Percentiles rank a stretch among this genome's conserved stretches.
Evolutionary conservation across 805 yeast genomes (phyloP).

Genomic region (Teunomyces stri): DNA sequence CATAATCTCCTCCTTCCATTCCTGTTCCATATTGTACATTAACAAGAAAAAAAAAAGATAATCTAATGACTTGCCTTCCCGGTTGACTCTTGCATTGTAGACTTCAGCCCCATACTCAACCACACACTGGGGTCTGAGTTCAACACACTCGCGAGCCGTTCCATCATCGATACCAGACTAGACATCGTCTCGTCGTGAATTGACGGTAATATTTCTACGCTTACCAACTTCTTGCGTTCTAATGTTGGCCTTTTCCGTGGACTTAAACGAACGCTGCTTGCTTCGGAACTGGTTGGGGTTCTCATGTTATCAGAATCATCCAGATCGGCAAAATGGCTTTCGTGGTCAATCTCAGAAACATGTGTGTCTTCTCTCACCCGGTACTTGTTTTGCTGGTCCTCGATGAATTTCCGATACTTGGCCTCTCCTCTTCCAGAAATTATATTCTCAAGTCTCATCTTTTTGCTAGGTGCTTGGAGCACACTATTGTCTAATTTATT

Average conservation of each 20-base stretch:
- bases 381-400: slow-evolving; percentile 24
- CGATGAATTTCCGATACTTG: slow-evolving; percentile 19
- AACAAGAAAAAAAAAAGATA: background rate
- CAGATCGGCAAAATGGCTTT: slow-evolving; percentile 1
- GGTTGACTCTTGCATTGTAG: background rate
- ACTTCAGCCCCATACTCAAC: slow-evolving; percentile 11
- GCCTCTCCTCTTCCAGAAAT: slow-evolving; percentile 26
- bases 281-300: background rate
- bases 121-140: slow-evolving; percentile 11
- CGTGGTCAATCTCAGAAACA: background rate
- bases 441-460: slow-evolving; percentile 22
- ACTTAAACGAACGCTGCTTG: background rate
- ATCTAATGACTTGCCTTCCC: slow-evolving; percentile 1
- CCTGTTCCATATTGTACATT: slow-evolving; percentile 3
- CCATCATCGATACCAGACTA: background rate
- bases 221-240: background rate
- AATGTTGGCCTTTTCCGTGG: slow-evolving; percentile 5
- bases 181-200: background rate
- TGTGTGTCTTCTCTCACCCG: background rate
- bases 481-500: background rate
- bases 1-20: background rate
- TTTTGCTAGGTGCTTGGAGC: slow-evolving; percentile 8
- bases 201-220: background rate
- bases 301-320: background rate
- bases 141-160: background rate